phyloP scores from a whole-genome alignment of 331 rosid genomes.

The Arachis monticola region DNA sequence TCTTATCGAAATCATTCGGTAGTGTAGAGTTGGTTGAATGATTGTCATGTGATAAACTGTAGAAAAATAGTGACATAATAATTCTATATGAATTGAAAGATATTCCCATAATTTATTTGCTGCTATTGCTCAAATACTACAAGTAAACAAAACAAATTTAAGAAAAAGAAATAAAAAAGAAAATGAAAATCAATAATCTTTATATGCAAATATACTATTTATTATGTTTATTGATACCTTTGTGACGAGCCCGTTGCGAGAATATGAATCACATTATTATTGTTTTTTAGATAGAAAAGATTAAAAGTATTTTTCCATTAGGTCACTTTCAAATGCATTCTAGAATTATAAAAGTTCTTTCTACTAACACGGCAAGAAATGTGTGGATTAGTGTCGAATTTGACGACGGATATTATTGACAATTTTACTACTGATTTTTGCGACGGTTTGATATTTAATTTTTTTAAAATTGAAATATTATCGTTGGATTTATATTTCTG shows the following conservation, averaged over 20 bases:
- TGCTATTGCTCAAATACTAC: neutral
- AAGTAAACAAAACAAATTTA: neutral
- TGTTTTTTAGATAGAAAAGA: neutral
- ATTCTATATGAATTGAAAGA: neutral
- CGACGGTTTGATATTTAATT: too few species aligned
- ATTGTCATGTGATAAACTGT: too few species aligned
- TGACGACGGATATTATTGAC: too few species aligned
- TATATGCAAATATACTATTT: neutral
- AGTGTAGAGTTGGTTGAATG: too few species aligned
- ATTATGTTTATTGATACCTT: constrained; percentile 11
- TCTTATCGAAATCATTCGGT: too few species aligned
- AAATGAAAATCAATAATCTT: neutral
- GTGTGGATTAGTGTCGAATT: too few species aligned
- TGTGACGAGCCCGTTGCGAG: constrained; percentile 5
- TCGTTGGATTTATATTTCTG: too few species aligned
- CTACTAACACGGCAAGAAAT: too few species aligned
- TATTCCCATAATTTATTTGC: neutral
- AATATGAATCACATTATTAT: neutral
- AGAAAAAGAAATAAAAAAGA: neutral
- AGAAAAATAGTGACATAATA: neutral
- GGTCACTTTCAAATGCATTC: too few species aligned
- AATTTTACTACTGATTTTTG: too few species aligned
- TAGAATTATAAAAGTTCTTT: too few species aligned
- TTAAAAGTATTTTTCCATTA: neutral
- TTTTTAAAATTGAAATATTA: too few species aligned